Evolutionary conservation across 352 stramenopile species (phyloP), one percentile per base, ranked within the genome.

Genomic region (Phytophthora kernoviae): DNA sequence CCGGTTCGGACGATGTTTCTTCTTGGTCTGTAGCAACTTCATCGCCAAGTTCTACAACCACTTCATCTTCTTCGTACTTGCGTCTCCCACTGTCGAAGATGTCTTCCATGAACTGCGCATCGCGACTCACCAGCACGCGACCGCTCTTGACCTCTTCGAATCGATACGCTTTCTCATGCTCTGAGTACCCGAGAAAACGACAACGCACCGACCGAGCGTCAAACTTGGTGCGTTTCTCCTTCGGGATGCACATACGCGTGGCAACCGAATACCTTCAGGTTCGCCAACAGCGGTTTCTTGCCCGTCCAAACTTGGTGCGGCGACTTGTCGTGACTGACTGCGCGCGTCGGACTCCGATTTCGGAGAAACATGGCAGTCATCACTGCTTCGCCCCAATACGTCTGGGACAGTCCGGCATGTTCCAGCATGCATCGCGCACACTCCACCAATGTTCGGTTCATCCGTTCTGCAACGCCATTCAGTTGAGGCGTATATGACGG

Each of bases 101-200:
- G 33, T 64, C 39, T 49, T 58, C 56, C 36, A 58, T 57, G 56
- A 56, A 56, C 40, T 64, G 32, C n/a, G 47, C 51, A 9, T 64
- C 51, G 46, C 51, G 42, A 9, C 46, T 58, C 21, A 64, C 41
- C 4, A 64, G 4, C 34, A 47, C 33, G 14, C 45, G 51, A 45
- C 48, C 36, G 15, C 41, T 56, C 1, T 20, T 14, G 8, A 34
- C 8, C 2, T 34, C 14, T 14, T 53, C 45, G 15, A 53, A 41
- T 10, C 36, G 12, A 27, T 34, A 53, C 18, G 27, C 27, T 15
- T 53, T 30, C 6, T 30, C 24, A 6, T 30, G 24, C 24, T 30
- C 24, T 6, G 24, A 30, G 24, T 30, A 30, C 24, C 24, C 24
- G 24, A 30, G 24, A 30, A 30, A 30, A 30, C 24, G 24, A 30